Base-by-base conservation (phyloP, 179 eudicot species). In the Gypsophila paniculata region DNA sequence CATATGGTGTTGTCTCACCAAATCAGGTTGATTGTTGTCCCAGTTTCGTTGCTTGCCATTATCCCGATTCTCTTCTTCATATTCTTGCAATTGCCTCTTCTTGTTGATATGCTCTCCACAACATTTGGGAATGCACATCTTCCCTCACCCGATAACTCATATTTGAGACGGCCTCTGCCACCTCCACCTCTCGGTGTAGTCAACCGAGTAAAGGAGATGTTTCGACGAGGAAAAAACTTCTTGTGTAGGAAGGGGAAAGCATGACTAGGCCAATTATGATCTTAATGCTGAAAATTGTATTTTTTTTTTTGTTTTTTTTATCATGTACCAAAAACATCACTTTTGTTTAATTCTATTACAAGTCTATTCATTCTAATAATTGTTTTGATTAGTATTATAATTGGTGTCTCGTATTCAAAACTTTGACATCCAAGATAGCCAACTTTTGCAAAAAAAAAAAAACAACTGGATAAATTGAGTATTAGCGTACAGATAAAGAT, bases 41-140 rank as follows among this genome's bases (percentile, higher is more conserved):
- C 68, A 5, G 66, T 72, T 61, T 26, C 60, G 9, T 5, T 72
- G 13, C 61, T 48, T 10, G 75, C 75, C 42, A 51, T 72, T 61
- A 17, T 72, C 46, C 75, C 75, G 6, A 21, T 72, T 61, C 17
- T 49, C 2, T 49, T 72, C 42, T 72, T 72, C 32, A 49, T 72
- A 72, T 72, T 14, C 60, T 29, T 61, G 60, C 75, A 72, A 49
- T 72, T 72, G 32, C 75, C 75, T 19, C 67, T 72, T 72, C 75
- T 72, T 29, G 49, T 61, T 11, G 68, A 72, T 17, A 62, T 72
- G 67, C 3, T 61, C 10, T 48, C 54, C 29, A 29, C 68, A 22
- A 61, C 75, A 12, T 72, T 72, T 62, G 68, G 69, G 19, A 61
- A 61, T 19, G 13, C 68, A 0, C 75, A 72, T 72, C 75, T 72